Percentiles rank a stretch among this genome's conserved stretches.
Conservation (phyloP, 331 rosid species). For the Pyracantha coccinea region DNA sequence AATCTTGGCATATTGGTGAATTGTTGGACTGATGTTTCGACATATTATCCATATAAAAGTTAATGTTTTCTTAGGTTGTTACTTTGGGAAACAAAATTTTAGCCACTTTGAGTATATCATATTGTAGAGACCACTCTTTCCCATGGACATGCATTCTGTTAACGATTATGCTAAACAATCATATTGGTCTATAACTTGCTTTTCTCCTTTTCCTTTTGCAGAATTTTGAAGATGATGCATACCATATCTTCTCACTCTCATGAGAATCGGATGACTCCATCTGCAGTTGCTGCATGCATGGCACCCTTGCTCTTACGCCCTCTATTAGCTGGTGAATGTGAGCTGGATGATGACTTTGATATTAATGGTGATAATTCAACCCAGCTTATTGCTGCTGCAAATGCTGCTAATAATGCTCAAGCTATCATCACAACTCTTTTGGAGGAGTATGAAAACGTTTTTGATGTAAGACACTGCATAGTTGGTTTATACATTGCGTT, state of each 20-base stretch:
- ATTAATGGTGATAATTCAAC: conserved; percentile 81
- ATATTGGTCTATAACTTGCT: neutral
- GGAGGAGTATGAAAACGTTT: conserved; percentile 90
- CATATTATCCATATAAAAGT: too few relatives aligned
- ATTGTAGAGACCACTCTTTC: neutral
- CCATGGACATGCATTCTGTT: neutral
- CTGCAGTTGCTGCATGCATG: conserved; percentile 99
- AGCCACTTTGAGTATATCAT: neutral
- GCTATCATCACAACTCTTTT: conserved; percentile 79
- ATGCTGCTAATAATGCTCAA: conserved; percentile 96
- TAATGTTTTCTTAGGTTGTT: neutral
- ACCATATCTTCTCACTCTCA: conserved; percentile 67
- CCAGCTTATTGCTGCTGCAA: conserved; percentile 97
- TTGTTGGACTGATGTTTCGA: too few relatives aligned
- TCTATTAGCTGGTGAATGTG: conserved; percentile 94
- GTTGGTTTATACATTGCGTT: conserved; percentile 7
- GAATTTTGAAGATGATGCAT: conserved; percentile 98
- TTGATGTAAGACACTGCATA: conserved; percentile 52
- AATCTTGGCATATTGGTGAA: too few relatives aligned
- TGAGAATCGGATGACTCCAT: conserved; percentile 89
- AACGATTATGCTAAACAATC: neutral
- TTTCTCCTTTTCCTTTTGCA: conserved; percentile 18
- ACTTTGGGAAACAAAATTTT: neutral
- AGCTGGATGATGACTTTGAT: conserved; percentile 90
- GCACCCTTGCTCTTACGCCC: conserved; percentile 97